Percentiles rank a stretch among this genome's conserved stretches.
Evolutionary conservation across 768 basidiomycete genomes (phyloP).

Genomic region (Phanerodontia chrysosporium): DNA sequence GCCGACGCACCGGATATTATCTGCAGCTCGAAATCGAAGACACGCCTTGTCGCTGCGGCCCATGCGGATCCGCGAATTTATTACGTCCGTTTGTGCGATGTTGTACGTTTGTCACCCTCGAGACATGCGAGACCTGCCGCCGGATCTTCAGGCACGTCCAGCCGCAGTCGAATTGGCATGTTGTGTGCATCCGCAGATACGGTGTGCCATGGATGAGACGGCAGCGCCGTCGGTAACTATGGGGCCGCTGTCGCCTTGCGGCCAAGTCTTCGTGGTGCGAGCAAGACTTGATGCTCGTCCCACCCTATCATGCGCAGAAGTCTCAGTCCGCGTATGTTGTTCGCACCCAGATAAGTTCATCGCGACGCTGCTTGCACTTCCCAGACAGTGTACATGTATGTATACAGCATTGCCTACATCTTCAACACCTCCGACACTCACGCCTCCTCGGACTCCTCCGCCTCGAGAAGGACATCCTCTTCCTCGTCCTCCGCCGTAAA

Average conservation of each 20-base stretch:
- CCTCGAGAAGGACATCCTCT: conserved; percentile 42
- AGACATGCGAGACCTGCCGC: neutral
- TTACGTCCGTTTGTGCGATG: too few relatives aligned
- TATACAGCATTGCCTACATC: conserved; percentile 1
- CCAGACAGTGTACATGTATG: conserved; percentile 2
- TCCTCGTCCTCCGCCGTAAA: conserved; percentile 81
- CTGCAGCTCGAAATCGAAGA: neutral
- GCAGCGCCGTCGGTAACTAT: neutral
- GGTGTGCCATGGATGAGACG: neutral
- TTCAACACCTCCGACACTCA: neutral
- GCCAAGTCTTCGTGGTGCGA: neutral
- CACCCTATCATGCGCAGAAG: too few relatives aligned
- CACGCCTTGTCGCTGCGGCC: too few relatives aligned
- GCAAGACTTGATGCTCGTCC: too few relatives aligned
- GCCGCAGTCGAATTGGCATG: neutral
- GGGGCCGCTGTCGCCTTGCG: neutral
- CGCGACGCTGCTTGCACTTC: too few relatives aligned
- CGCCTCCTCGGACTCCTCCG: conserved; percentile 37
- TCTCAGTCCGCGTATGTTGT: too few relatives aligned
- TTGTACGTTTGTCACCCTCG: neutral
- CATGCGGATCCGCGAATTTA: too few relatives aligned
- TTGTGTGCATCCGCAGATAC: neutral
- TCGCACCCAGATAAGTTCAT: too few relatives aligned
- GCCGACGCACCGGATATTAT: neutral
- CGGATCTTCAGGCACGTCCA: neutral